These are phyloP conservation scores for Cryptococcus depauperatus DNA, from an alignment of 1,284 basidiomycete species.

Conservation along the genomic window DNA sequence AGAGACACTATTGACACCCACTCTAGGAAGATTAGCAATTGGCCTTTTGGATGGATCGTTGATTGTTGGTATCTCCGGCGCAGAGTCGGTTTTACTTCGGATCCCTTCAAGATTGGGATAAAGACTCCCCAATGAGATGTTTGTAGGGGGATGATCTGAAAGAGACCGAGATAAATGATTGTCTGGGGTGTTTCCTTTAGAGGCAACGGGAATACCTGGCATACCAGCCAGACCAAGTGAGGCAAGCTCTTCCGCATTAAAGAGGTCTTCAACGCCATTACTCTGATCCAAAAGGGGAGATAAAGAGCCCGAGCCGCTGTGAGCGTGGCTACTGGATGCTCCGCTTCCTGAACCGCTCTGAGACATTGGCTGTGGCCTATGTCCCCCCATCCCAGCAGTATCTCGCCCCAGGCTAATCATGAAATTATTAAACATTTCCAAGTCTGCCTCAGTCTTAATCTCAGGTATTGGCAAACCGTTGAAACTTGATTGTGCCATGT, in stretches of 20 bases:
- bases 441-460: slow-evolving; percentile 40
- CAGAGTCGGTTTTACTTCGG: slow-evolving; percentile 22
- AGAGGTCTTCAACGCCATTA: slow-evolving; percentile 38
- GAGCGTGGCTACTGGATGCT: slow-evolving; percentile 6
- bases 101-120: slow-evolving; percentile 35
- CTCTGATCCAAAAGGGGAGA: slow-evolving; percentile 38
- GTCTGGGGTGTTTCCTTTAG: neutral
- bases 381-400: slow-evolving; percentile 14
- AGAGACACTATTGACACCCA: slow-evolving; percentile 2
- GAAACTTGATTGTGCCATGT: neutral
- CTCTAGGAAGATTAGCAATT: slow-evolving; percentile 23
- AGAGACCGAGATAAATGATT: neutral
- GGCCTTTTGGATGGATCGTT: slow-evolving; percentile 18
- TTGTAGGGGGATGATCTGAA: slow-evolving; percentile 5
- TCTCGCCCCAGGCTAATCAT: slow-evolving; percentile 44
- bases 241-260: slow-evolving; percentile 44
- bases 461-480: slow-evolving; percentile 32
- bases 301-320: slow-evolving; percentile 18
- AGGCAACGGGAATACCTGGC: slow-evolving; percentile 39
- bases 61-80: slow-evolving; percentile 13
- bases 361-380: slow-evolving; percentile 12
- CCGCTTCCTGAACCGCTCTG: slow-evolving; percentile 18
- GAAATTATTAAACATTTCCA: slow-evolving; percentile 46
- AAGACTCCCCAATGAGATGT: slow-evolving; percentile 30
- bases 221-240: slow-evolving; percentile 44